phyloP scores from a whole-genome alignment of 352 stramenopile species.

The Globisporangium spinosum region DNA sequence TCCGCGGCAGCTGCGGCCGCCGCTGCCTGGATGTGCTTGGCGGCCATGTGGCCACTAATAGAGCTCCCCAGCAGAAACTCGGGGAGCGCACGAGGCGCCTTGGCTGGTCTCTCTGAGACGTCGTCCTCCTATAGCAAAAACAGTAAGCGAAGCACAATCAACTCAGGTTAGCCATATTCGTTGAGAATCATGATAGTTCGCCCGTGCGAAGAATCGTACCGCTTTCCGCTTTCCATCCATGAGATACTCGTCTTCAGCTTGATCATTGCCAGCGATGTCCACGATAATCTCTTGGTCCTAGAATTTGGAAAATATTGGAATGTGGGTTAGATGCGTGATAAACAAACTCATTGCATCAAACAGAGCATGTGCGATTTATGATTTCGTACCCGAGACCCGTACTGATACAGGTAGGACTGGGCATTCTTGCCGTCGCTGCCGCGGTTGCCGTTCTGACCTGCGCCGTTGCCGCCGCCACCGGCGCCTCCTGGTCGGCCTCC shows the following conservation, averaged over 20 bases:
- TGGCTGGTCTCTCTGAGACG: constrained; percentile 41
- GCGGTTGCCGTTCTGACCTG: constrained; percentile 26
- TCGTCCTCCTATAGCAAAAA: constrained; percentile 44
- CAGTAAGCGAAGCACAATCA: not conserved
- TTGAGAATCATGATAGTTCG: not conserved
- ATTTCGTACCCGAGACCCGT: constrained; percentile 46
- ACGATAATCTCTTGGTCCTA: constrained; percentile 85
- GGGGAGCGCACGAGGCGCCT: constrained; percentile 60
- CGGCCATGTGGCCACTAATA: constrained; percentile 84
- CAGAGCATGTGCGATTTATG: not conserved
- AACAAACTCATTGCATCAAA: not conserved
- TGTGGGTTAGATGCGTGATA: not conserved
- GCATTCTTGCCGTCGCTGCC: constrained; percentile 56
- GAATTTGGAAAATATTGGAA: too few relatives aligned
- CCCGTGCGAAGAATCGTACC: constrained; percentile 18
- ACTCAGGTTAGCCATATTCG: not conserved
- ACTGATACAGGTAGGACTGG: constrained; percentile 83
- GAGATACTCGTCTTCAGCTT: constrained; percentile 79
- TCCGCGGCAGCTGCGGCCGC: constrained; percentile 22
- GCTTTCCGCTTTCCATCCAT: constrained; percentile 66
- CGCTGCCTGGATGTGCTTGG: constrained; percentile 64
- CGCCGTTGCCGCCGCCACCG: constrained; percentile 37
- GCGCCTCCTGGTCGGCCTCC: constrained; percentile 35
- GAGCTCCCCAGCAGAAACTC: constrained; percentile 82
- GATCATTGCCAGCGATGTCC: constrained; percentile 75